phyloP scores from a whole-genome alignment of 768 basidiomycete species.

The Suillus lakei region DNA sequence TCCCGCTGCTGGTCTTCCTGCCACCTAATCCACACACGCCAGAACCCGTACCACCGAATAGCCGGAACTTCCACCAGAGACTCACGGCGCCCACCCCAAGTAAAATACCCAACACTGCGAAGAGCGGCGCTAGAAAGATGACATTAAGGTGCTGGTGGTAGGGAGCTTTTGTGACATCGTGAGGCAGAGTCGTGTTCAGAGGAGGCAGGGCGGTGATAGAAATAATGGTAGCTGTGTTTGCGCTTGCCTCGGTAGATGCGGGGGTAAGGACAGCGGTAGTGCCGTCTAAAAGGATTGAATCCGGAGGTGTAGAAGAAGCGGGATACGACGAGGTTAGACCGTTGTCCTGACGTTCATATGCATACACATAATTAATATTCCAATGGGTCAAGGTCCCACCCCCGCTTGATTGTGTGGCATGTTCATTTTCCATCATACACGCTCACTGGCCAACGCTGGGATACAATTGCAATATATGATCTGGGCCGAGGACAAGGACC shows the following conservation, averaged over 20 bases:
- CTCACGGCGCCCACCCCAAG: slow-evolving; percentile 23
- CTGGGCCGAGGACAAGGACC: slow-evolving; percentile 44
- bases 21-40: not conserved
- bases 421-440: slow-evolving; percentile 21
- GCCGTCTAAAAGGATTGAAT: not conserved
- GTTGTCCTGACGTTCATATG: not conserved
- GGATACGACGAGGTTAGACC: not conserved
- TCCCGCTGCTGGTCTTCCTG: slow-evolving; percentile 1
- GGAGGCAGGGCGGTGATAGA: slow-evolving; percentile 41
- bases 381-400: slow-evolving; percentile 15
- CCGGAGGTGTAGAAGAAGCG: not conserved
- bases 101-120: slow-evolving; percentile 28
- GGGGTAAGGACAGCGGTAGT: not conserved
- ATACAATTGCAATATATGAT: slow-evolving; percentile 25
- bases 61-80: slow-evolving; percentile 19
- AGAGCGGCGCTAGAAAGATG: slow-evolving; percentile 32
- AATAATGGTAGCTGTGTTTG: slow-evolving; percentile 26
- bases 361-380: slow-evolving; percentile 16
- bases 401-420: slow-evolving; percentile 3
- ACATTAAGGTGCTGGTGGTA: slow-evolving; percentile 29
- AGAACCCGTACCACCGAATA: not conserved
- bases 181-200: slow-evolving; percentile 16
- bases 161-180: slow-evolving; percentile 21
- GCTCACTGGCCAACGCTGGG: slow-evolving; percentile 12
- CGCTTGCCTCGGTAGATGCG: slow-evolving; percentile 15